These are phyloP conservation scores for Colletotrichum melonis DNA, from an alignment of 2,329 filamentous ascomycete genomes.

Conservation along the genomic window DNA sequence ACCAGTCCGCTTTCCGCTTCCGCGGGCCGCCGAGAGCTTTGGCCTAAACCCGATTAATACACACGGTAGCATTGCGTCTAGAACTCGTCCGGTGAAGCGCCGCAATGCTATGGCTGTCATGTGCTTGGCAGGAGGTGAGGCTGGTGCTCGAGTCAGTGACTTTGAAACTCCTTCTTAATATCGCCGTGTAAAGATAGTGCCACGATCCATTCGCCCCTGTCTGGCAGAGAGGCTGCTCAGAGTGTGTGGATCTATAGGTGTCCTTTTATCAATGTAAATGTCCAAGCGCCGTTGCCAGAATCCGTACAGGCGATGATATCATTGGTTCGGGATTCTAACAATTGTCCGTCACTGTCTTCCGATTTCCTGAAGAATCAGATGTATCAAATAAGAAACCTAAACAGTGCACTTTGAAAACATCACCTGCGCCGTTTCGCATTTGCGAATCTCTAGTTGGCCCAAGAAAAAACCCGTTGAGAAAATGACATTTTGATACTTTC, in stretches of 20 bases:
- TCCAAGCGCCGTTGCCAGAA: neutral
- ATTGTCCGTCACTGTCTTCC: neutral
- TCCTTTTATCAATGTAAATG: neutral
- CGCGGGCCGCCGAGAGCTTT: neutral
- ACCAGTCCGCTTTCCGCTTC: neutral
- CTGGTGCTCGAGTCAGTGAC: neutral
- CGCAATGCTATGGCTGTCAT: neutral
- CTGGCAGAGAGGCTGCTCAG: neutral
- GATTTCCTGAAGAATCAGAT: no score
- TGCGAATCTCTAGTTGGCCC: no score
- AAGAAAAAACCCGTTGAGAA: no score
- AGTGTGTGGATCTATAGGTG: neutral
- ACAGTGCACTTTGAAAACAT: neutral
- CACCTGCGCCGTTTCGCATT: no score
- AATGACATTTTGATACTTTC: neutral
- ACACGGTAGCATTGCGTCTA: neutral
- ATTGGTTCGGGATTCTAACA: neutral
- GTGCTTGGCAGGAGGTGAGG: neutral
- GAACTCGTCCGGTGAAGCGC: neutral
- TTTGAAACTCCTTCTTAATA: neutral
- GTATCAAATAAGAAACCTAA: neutral
- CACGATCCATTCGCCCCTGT: neutral
- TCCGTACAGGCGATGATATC: neutral
- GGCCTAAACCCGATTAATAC: neutral
- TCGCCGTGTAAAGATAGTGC: neutral